These are phyloP conservation scores for Trichoderma gracile DNA, from an alignment of 2,329 filamentous ascomycete species.

Conservation along the genomic window DNA sequence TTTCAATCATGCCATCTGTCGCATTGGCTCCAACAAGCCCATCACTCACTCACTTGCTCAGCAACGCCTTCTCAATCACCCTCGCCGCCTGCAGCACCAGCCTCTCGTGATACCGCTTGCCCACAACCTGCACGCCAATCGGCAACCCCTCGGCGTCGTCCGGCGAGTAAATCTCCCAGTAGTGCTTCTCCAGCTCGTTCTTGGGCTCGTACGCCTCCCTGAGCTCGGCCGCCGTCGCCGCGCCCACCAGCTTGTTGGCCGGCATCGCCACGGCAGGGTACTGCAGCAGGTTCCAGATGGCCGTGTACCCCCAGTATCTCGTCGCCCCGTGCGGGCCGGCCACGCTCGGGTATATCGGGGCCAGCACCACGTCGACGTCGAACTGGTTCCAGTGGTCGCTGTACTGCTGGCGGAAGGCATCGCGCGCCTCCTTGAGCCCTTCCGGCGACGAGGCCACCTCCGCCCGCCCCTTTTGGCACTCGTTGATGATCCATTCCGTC, in stretches of 20 bases:
- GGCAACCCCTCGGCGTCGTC: slow-evolving; percentile 2
- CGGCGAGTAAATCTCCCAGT: slow-evolving; percentile 13
- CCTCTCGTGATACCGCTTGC: slow-evolving; percentile 17
- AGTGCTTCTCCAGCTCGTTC: slow-evolving; percentile 21
- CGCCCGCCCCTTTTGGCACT: slow-evolving; percentile 6
- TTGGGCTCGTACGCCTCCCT: slow-evolving; percentile 14
- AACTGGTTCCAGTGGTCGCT: slow-evolving; percentile 59
- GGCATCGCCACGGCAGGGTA: slow-evolving; percentile 20
- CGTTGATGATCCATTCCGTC: slow-evolving; percentile 24
- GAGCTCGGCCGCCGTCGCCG: slow-evolving; percentile 5
- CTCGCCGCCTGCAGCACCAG: slow-evolving; percentile 16
- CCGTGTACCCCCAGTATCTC: slow-evolving; percentile 21
- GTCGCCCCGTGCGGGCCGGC: slow-evolving; percentile 18
- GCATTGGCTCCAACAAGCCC: too few relatives aligned
- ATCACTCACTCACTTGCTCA: not conserved
- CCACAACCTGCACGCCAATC: slow-evolving; percentile 13
- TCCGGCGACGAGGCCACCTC: slow-evolving; percentile 71
- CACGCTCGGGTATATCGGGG: slow-evolving; percentile 12
- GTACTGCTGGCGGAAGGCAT: slow-evolving; percentile 80
- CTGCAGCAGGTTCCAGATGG: slow-evolving; percentile 25
- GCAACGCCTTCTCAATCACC: slow-evolving; percentile 15
- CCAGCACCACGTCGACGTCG: not conserved
- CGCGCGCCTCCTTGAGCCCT: slow-evolving; percentile 88
- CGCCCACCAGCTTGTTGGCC: slow-evolving; percentile 1
- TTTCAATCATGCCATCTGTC: too few relatives aligned